phyloP scores from a whole-genome alignment of 306 rosid species.

The Dryas alaskensis region DNA sequence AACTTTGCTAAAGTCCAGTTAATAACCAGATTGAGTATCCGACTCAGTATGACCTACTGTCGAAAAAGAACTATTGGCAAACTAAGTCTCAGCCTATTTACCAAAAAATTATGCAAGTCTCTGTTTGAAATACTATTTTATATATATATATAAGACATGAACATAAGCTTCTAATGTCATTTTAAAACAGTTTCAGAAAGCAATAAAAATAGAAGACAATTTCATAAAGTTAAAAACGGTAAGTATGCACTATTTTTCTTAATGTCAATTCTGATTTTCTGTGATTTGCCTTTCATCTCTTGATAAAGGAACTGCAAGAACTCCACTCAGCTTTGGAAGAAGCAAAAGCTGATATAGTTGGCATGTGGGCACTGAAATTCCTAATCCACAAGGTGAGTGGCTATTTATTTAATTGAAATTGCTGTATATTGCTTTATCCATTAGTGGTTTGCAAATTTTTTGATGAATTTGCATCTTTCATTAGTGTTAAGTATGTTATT shows the following conservation, averaged over 20 bases:
- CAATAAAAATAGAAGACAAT: background rate
- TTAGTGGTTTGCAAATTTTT: background rate
- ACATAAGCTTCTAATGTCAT: background rate
- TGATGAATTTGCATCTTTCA: background rate
- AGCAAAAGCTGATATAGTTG: constrained; percentile 98
- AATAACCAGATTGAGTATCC: background rate
- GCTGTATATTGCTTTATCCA: background rate
- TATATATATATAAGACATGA: too few species aligned
- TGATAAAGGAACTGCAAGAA: constrained; percentile 85
- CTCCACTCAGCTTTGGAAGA: constrained; percentile 90
- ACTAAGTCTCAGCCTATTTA: too few species aligned
- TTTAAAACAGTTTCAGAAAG: background rate
- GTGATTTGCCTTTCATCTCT: constrained; percentile 21
- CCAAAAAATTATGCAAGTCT: too few species aligned
- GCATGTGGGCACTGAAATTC: constrained; percentile 88
- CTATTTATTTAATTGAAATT: background rate
- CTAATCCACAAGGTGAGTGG: constrained; percentile 61
- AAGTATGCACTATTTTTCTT: background rate
- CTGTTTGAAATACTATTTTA: too few species aligned
- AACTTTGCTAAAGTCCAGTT: background rate
- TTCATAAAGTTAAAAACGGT: background rate
- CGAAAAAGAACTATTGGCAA: too few species aligned
- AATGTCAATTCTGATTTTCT: constrained; percentile 13
- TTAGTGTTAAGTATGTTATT: background rate
- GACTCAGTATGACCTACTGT: too few species aligned